These are phyloP conservation scores for Daedaleopsis sinensis DNA, from an alignment of 768 basidiomycete species.

Conservation along the genomic window DNA sequence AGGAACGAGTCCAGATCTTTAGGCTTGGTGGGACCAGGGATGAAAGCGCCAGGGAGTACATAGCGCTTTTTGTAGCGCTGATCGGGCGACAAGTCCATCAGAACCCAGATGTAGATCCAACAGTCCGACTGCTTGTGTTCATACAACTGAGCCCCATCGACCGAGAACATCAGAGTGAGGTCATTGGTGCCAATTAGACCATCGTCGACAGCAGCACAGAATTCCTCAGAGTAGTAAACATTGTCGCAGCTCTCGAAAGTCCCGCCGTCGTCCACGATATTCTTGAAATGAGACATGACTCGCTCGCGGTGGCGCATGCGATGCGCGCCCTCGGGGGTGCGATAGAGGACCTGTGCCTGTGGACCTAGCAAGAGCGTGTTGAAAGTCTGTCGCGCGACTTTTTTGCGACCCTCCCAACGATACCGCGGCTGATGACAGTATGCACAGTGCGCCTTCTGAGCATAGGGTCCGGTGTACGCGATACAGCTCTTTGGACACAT, in stretches of 20 bases:
- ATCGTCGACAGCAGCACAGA: slow-evolving; percentile 26
- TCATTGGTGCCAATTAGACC: slow-evolving; percentile 28
- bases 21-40: slow-evolving; percentile 36
- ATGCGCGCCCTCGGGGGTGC: neutral
- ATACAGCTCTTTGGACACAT: slow-evolving; percentile 47
- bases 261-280: too few species aligned
- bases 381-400: neutral
- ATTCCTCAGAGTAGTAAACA: slow-evolving; percentile 32
- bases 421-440: too few species aligned
- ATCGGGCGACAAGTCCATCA: slow-evolving; percentile 28
- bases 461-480: slow-evolving; percentile 43
- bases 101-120: slow-evolving; percentile 38
- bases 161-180: slow-evolving; percentile 29
- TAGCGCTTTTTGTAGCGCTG: slow-evolving; percentile 34
- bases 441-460: slow-evolving; percentile 18
- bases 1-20: slow-evolving; percentile 37
- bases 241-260: too few species aligned
- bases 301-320: too few species aligned
- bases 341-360: neutral
- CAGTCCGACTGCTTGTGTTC: slow-evolving; percentile 35
- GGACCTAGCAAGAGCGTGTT: neutral
- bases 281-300: too few species aligned
- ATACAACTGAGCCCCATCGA: slow-evolving; percentile 36
- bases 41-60: slow-evolving; percentile 33
- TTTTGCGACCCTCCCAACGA: too few species aligned